Evolutionary conservation across 306 rosid genomes (phyloP).

Genomic region (Quercus berberidifolia): DNA sequence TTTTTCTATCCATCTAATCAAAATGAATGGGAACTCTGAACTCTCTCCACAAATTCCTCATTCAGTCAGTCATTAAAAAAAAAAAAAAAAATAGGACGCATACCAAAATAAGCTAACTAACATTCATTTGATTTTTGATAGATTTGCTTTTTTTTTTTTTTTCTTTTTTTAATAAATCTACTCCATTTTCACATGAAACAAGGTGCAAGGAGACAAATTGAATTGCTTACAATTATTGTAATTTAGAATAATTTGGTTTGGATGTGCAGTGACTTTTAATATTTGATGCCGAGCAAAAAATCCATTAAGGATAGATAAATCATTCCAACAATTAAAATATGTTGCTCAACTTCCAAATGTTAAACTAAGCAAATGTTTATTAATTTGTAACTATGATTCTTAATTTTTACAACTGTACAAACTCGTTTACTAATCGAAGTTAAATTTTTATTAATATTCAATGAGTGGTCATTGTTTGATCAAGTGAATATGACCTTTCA

Average conservation of each 20-base stretch:
- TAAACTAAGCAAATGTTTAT: background rate
- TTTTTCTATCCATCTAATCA: no score
- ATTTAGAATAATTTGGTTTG: background rate
- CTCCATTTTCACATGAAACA: background rate
- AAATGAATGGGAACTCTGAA: no score
- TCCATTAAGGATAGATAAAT: background rate
- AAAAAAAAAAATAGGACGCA: background rate
- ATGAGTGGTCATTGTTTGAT: background rate
- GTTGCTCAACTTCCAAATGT: background rate
- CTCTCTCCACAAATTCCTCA: no score
- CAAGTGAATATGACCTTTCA: background rate
- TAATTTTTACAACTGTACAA: background rate
- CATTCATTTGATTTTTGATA: background rate
- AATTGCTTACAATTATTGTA: background rate
- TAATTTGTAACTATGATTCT: background rate
- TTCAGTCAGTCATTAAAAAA: no score
- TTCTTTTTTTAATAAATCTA: no score
- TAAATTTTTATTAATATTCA: background rate
- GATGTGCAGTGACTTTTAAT: background rate
- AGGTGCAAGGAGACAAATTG: background rate
- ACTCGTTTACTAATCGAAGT: background rate
- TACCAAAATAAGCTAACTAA: background rate
- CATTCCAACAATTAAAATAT: background rate
- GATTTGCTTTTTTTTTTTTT: no score
- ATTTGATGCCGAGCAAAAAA: background rate